Evolutionary conservation across 23 red algal species (phyloP).

Genomic region (Chondrus crispus): DNA sequence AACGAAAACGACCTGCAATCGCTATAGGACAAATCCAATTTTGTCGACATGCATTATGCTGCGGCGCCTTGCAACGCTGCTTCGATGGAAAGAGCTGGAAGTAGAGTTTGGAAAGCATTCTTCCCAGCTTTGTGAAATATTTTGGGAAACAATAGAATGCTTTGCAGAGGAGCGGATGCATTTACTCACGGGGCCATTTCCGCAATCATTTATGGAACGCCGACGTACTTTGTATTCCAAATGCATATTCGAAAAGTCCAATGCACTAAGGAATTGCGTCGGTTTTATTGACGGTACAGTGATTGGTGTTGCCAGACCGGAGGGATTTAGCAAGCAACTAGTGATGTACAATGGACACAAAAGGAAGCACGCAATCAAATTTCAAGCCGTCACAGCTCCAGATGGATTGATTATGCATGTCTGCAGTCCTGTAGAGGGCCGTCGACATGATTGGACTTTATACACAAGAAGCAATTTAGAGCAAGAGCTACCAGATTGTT

Average conservation of each 20-base stretch:
- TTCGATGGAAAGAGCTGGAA: not conserved
- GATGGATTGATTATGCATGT: not conserved
- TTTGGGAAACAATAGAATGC: not conserved
- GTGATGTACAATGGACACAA: not conserved
- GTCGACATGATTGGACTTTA: not conserved
- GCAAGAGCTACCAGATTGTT: not conserved
- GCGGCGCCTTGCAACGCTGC: constrained; percentile 4
- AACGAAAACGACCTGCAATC: not conserved
- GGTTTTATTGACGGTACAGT: not conserved
- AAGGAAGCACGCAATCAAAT: not conserved
- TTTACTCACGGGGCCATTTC: not conserved
- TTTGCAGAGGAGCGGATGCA: not conserved
- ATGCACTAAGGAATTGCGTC: not conserved
- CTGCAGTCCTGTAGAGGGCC: not conserved
- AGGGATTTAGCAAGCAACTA: not conserved
- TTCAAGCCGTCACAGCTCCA: not conserved
- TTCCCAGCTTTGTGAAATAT: constrained; percentile 3
- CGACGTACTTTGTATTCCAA: not conserved
- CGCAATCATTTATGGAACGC: not conserved
- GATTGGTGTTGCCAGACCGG: not conserved
- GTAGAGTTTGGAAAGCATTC: not conserved
- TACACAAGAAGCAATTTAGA: not conserved
- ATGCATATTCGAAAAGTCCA: not conserved
- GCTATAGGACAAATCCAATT: not conserved
- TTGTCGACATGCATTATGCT: not conserved